A percentile compares a stretch with the other conserved stretches of the same genome.
phyloP scores from a whole-genome alignment of 768 basidiomycete genomes.

The Dendrothele bispora region DNA sequence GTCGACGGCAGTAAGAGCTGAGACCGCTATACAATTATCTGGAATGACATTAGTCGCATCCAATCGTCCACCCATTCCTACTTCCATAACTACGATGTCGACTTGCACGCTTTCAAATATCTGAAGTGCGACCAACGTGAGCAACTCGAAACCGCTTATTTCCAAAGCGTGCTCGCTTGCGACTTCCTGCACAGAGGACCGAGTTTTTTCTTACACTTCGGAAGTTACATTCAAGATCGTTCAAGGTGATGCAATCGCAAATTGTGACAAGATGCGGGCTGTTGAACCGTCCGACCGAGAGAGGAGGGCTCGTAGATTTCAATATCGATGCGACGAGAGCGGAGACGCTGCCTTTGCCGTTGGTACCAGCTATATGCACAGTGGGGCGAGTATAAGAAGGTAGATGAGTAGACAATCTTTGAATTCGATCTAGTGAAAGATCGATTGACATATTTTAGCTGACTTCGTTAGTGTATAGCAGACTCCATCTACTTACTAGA shows the following conservation, averaged over 20 bases:
- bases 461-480: not conserved
- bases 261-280: slow-evolving; percentile 85
- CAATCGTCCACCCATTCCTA: slow-evolving; percentile 89
- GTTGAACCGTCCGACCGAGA: slow-evolving; percentile 83
- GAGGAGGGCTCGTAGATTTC: slow-evolving; percentile 46
- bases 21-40: slow-evolving; percentile 64
- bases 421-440: slow-evolving; percentile 62
- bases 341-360: slow-evolving; percentile 95
- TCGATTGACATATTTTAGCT: slow-evolving; percentile 57
- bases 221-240: slow-evolving; percentile 52
- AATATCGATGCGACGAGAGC: slow-evolving; percentile 81
- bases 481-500: not conserved
- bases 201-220: slow-evolving; percentile 45
- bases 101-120: slow-evolving; percentile 70
- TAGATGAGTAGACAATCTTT: slow-evolving; percentile 50
- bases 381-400: slow-evolving; percentile 75
- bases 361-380: slow-evolving; percentile 91
- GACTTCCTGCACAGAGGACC: slow-evolving; percentile 46
- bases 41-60: slow-evolving; percentile 94
- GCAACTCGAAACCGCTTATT: slow-evolving; percentile 79
- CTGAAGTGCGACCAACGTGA: slow-evolving; percentile 78
- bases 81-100: slow-evolving; percentile 87
- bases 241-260: slow-evolving; percentile 74
- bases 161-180: slow-evolving; percentile 42
- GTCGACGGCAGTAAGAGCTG: slow-evolving; percentile 85